Evolutionary conservation across 129 eudicot genomes (phyloP), one percentile per base, ranked within the genome.

Genomic region (Deinandra increscens): DNA sequence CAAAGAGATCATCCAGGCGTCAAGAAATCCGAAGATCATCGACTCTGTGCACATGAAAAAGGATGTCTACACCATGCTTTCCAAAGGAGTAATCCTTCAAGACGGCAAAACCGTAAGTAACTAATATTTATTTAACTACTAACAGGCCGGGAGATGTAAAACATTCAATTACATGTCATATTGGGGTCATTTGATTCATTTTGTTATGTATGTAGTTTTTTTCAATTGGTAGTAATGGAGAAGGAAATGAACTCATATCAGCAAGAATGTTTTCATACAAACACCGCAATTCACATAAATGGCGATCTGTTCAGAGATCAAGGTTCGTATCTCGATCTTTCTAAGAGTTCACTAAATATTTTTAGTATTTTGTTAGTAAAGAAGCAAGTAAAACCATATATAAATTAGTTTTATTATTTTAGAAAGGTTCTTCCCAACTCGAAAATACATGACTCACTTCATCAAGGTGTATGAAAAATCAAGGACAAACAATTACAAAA

Each of bases 401-500:
- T n/a, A n/a, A n/a, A n/a, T n/a, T n/a, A n/a, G n/a, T n/a, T n/a
- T n/a, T n/a, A n/a, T n/a, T n/a, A n/a, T n/a, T n/a, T n/a, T n/a
- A n/a, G n/a, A n/a, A n/a, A n/a, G n/a, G n/a, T n/a, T n/a, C n/a
- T n/a, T n/a, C n/a, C n/a, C n/a, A n/a, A n/a, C n/a, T n/a, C n/a
- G n/a, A n/a, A n/a, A n/a, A n/a, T n/a, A n/a, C n/a, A n/a, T n/a
- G n/a, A n/a, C n/a, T n/a, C n/a, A n/a, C n/a, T n/a, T n/a, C n/a
- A n/a, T n/a, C 1, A 0, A 3, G 10, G 1, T 6, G 1, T 7
- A 0, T 10, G 9, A 0, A 41, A 0, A 0, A 0, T 0, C 10
- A 11, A 0, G 0, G 0, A 0, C 0, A 7, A 6, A 9, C 1
- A 0, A 7, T 0, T 6, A 2, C 12, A n/a, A 1, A 0, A 9